Percentiles rank a stretch among this genome's conserved stretches.
phyloP scores from a whole-genome alignment of 192 early-diverging fungal species.

The Coemansia sp. region DNA sequence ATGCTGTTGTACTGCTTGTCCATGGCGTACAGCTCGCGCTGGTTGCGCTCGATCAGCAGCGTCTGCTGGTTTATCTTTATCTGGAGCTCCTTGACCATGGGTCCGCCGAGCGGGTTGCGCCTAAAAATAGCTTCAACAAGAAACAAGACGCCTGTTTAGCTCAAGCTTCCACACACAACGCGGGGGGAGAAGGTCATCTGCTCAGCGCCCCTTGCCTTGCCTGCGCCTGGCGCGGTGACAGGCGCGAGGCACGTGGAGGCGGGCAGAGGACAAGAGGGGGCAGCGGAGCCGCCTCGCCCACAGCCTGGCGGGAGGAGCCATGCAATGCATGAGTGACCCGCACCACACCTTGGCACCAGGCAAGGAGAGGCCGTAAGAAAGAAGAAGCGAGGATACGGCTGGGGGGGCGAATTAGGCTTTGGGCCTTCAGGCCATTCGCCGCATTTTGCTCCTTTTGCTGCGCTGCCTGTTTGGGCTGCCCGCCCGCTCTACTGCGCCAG shows the following conservation, averaged over 20 bases:
- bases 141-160: neutral
- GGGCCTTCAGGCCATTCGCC: too few species aligned
- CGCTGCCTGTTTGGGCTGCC: too few species aligned
- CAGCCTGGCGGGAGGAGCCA: neutral
- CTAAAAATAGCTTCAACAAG: constrained; percentile 17
- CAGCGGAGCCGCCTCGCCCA: neutral
- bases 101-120: constrained; percentile 35
- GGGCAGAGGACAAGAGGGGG: neutral
- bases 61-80: constrained; percentile 30
- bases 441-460: neutral
- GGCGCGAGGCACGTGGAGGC: neutral
- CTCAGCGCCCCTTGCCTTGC: too few species aligned
- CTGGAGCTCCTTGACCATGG: constrained; percentile 43
- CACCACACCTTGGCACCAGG: neutral
- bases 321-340: too few species aligned
- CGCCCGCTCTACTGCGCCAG: neutral
- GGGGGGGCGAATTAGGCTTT: neutral
- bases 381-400: neutral
- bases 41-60: constrained; percentile 22
- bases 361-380: neutral
- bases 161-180: too few species aligned
- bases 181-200: too few species aligned
- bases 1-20: constrained; percentile 30
- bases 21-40: constrained; percentile 25
- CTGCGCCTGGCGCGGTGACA: neutral